Conservation (phyloP, 495 filamentous ascomycete species). For the Chlorociboria aeruginascens region DNA sequence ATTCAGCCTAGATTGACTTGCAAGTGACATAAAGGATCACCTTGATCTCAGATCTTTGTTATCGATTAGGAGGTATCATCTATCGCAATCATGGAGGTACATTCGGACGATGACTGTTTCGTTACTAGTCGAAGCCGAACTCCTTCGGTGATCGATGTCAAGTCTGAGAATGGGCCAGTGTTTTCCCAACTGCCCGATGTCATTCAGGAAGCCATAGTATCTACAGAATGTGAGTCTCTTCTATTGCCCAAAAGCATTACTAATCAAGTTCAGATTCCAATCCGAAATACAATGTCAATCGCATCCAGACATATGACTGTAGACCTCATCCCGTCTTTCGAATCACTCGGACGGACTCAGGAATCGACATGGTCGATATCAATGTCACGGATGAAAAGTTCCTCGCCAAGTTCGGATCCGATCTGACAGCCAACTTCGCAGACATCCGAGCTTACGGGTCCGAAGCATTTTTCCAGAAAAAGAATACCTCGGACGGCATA, state of each 20-base stretch:
- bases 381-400: slow-evolving; percentile 14
- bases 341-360: slow-evolving; percentile 10
- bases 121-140: slow-evolving; percentile 15
- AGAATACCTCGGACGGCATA: slow-evolving; percentile 5
- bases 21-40: not conserved
- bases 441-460: slow-evolving; percentile 13
- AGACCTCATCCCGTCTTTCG: too few relatives aligned
- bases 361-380: slow-evolving; percentile 13
- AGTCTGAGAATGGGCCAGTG: slow-evolving; percentile 6
- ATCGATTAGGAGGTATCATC: not conserved
- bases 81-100: slow-evolving; percentile 5
- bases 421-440: slow-evolving; percentile 17
- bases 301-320: not conserved
- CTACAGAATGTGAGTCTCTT: slow-evolving; percentile 14
- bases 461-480: slow-evolving; percentile 14
- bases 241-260: not conserved
- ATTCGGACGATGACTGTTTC: slow-evolving; percentile 6
- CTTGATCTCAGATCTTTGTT: not conserved
- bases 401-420: slow-evolving; percentile 12
- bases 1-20: not conserved
- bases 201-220: slow-evolving; percentile 17
- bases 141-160: slow-evolving; percentile 14
- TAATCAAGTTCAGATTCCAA: slow-evolving; percentile 12
- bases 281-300: slow-evolving; percentile 9
- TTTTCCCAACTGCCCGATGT: slow-evolving; percentile 14